Evolutionary conservation across 1,139 yeast genomes (phyloP).

Genomic region (Geotrichum bryndzae): DNA sequence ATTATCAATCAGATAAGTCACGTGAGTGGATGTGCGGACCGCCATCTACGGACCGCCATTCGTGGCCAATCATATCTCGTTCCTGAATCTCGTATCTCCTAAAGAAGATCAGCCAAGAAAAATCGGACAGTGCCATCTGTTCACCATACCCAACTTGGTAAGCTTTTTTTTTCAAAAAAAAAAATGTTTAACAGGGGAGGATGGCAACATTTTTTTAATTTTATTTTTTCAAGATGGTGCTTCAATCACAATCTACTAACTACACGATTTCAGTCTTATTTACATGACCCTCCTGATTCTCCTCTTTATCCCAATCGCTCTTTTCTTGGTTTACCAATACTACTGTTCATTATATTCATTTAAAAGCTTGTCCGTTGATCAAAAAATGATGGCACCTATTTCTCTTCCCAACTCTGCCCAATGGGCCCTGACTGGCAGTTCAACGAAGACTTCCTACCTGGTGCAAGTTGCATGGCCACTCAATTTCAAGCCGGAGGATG

Average conservation of each 20-base stretch:
- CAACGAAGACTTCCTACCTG: neutral
- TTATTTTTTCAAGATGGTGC: no score
- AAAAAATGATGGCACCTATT: neutral
- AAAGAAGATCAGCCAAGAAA: neutral
- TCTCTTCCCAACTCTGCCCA: neutral
- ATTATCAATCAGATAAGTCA: neutral
- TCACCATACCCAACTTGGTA: neutral
- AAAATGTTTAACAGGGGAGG: neutral
- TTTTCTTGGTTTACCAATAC: neutral
- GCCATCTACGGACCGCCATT: neutral
- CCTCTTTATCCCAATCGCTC: neutral
- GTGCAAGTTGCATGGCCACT: neutral
- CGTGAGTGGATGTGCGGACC: slow-evolving; percentile 7
- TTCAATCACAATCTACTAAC: neutral
- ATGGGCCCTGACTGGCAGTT: neutral
- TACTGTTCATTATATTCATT: neutral
- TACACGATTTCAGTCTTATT: neutral
- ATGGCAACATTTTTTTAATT: no score
- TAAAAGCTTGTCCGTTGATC: neutral
- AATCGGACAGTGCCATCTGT: neutral
- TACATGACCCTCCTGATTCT: neutral
- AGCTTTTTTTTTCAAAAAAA: neutral
- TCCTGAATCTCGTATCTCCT: neutral
- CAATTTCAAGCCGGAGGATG: neutral
- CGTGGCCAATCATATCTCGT: neutral